phyloP scores from a whole-genome alignment of 225 moss, liverwort and hornwort genomes.

The Bryoerythrophyllum caledonicum region DNA sequence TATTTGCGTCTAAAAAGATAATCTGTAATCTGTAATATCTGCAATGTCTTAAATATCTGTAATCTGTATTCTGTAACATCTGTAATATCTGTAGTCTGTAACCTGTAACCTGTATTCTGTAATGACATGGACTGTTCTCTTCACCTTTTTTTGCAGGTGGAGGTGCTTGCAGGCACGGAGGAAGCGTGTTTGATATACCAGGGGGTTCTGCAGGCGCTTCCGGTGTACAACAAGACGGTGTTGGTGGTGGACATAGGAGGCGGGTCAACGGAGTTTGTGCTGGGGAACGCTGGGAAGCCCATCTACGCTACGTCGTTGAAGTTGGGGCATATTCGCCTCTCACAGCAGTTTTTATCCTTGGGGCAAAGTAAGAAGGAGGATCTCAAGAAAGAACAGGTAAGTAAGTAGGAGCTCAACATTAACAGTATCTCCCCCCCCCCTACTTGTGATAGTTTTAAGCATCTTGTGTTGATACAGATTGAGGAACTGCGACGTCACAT shows the following conservation, averaged over 20 bases:
- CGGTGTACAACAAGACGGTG: slow-evolving; percentile 54
- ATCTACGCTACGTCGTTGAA: slow-evolving; percentile 58
- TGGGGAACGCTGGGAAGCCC: slow-evolving; percentile 59
- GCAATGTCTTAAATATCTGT: no score
- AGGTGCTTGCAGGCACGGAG: slow-evolving; percentile 57
- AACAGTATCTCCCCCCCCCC: no score
- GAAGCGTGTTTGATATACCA: slow-evolving; percentile 64
- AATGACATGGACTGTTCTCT: no score
- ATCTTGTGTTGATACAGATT: slow-evolving; percentile 26
- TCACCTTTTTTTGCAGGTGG: slow-evolving; percentile 20
- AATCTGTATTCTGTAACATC: no score
- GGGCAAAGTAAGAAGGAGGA: slow-evolving; percentile 49
- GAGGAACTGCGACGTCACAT: slow-evolving; percentile 62
- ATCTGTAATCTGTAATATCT: no score
- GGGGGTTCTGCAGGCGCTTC: slow-evolving; percentile 63
- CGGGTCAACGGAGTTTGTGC: slow-evolving; percentile 59
- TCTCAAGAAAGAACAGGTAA: slow-evolving; percentile 65
- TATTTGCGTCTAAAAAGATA: no score
- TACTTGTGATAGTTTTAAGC: no score
- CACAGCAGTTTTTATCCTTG: slow-evolving; percentile 46
- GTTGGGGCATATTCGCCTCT: slow-evolving; percentile 61
- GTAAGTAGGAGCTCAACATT: not conserved
- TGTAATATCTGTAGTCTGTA: no score
- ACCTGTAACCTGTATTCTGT: no score
- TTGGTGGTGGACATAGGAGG: slow-evolving; percentile 66